Evolutionary conservation across 805 yeast genomes (phyloP).

Genomic region (Sugiyamaella smithiae): DNA sequence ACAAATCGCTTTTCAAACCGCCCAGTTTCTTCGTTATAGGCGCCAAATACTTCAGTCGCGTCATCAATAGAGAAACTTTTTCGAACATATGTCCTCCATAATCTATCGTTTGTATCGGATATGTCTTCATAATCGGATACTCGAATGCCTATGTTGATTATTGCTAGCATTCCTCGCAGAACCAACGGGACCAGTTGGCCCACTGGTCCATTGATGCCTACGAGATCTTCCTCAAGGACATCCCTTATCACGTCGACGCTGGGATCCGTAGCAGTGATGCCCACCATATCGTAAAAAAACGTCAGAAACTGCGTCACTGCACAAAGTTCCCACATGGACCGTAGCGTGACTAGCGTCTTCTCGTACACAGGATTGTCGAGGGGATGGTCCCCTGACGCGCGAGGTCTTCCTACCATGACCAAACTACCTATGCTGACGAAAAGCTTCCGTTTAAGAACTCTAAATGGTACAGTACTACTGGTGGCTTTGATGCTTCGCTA

Average conservation of each 20-base stretch:
- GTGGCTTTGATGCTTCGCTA: too few relatives aligned
- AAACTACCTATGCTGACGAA: neutral
- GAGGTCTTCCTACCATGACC: constrained; percentile 2
- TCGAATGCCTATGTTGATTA: constrained; percentile 1
- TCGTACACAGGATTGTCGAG: constrained; percentile 21
- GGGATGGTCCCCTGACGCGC: constrained; percentile 14
- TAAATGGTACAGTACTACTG: too few relatives aligned
- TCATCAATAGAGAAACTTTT: constrained; percentile 10
- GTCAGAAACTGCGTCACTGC: constrained; percentile 31
- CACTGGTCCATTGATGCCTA: constrained; percentile 26
- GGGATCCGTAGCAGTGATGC: constrained; percentile 22
- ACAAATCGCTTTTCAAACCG: constrained; percentile 10
- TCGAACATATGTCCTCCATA: constrained; percentile 18
- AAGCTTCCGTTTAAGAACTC: too few relatives aligned
- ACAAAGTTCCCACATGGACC: constrained; percentile 33
- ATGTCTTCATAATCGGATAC: constrained; percentile 2
- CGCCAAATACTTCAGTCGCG: constrained; percentile 14
- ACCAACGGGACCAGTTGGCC: constrained; percentile 16
- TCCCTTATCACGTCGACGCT: constrained; percentile 28
- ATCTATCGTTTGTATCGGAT: constrained; percentile 13
- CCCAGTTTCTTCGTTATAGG: constrained; percentile 9
- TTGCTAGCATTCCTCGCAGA: constrained; percentile 2
- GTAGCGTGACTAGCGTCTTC: constrained; percentile 22
- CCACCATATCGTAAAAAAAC: constrained; percentile 25
- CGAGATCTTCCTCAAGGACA: constrained; percentile 33